phyloP scores from a whole-genome alignment of 768 basidiomycete genomes.

The Tulasnella sp. region DNA sequence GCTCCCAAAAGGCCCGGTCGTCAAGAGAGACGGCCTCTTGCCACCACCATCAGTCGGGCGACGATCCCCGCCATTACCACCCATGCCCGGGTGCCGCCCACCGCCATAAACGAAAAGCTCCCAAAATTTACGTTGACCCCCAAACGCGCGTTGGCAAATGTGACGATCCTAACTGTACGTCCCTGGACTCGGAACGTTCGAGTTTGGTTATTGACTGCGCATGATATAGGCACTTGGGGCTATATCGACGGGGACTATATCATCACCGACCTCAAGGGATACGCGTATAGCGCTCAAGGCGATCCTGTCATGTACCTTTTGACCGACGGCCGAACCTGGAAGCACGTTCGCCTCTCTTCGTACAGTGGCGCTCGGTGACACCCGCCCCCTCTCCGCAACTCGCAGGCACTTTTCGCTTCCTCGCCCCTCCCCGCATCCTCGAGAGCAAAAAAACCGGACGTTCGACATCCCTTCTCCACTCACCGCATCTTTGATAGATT shows the following conservation, averaged over 20 bases:
- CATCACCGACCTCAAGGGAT: slow-evolving; percentile 14
- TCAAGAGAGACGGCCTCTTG: neutral
- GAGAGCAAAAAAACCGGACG: too few relatives aligned
- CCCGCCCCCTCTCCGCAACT: too few relatives aligned
- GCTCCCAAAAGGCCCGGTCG: neutral
- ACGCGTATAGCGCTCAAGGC: slow-evolving; percentile 6
- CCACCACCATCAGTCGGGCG: neutral
- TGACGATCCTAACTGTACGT: slow-evolving; percentile 13
- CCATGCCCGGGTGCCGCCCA: slow-evolving; percentile 13
- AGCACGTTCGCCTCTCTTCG: slow-evolving; percentile 8
- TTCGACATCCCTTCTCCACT: too few relatives aligned
- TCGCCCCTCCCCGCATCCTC: too few relatives aligned
- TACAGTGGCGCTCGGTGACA: too few relatives aligned
- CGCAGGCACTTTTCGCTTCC: too few relatives aligned
- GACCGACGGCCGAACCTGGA: slow-evolving; percentile 4
- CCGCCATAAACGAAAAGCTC: neutral
- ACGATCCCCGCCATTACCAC: neutral
- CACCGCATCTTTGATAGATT: too few relatives aligned
- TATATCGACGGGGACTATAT: slow-evolving; percentile 13
- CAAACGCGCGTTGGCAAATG: slow-evolving; percentile 10
- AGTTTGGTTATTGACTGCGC: neutral
- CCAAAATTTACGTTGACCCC: slow-evolving; percentile 11
- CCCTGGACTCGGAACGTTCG: neutral
- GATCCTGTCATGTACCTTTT: slow-evolving; percentile 9
- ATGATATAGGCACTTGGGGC: slow-evolving; percentile 10